Evolutionary conservation across 2,329 filamentous ascomycete species (phyloP).

Genomic region (Fonsecaea monophora): DNA sequence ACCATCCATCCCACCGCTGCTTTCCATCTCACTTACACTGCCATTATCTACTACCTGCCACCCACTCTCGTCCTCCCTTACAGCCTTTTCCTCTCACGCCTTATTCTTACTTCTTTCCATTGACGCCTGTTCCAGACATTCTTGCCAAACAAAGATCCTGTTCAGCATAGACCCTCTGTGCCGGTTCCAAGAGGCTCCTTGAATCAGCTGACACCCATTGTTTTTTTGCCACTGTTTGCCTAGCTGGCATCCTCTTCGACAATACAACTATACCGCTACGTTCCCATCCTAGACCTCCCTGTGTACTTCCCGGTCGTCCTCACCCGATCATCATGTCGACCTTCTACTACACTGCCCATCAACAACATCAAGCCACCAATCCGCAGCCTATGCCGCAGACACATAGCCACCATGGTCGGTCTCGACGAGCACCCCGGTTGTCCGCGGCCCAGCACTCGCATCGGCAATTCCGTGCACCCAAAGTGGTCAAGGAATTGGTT

Average conservation of each 20-base stretch:
- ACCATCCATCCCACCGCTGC: constrained; percentile 23
- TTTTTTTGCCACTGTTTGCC: constrained; percentile 38
- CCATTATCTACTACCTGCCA: constrained; percentile 19
- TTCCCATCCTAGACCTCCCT: constrained; percentile 13
- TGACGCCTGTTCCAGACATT: constrained; percentile 15
- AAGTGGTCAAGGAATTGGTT: constrained; percentile 81
- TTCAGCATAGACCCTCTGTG: constrained; percentile 21
- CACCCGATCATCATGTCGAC: constrained; percentile 50
- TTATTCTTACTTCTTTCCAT: constrained; percentile 9
- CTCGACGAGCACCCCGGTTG: constrained; percentile 80
- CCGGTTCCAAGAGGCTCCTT: constrained; percentile 15
- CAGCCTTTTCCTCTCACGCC: constrained; percentile 19
- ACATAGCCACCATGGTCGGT: constrained; percentile 70
- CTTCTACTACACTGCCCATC: constrained; percentile 53
- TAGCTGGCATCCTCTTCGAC: constrained; percentile 25
- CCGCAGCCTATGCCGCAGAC: constrained; percentile 48
- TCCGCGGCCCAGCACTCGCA: constrained; percentile 81
- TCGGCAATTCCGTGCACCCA: constrained; percentile 83
- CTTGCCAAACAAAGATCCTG: constrained; percentile 18
- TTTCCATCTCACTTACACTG: constrained; percentile 24
- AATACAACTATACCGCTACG: constrained; percentile 20
- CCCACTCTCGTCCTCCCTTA: constrained; percentile 19
- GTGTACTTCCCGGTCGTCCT: constrained; percentile 9
- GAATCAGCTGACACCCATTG: constrained; percentile 30
- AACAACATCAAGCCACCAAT: constrained; percentile 62